Evolutionary conservation across 768 basidiomycete genomes (phyloP).

Genomic region (Wakefieldia striispora): DNA sequence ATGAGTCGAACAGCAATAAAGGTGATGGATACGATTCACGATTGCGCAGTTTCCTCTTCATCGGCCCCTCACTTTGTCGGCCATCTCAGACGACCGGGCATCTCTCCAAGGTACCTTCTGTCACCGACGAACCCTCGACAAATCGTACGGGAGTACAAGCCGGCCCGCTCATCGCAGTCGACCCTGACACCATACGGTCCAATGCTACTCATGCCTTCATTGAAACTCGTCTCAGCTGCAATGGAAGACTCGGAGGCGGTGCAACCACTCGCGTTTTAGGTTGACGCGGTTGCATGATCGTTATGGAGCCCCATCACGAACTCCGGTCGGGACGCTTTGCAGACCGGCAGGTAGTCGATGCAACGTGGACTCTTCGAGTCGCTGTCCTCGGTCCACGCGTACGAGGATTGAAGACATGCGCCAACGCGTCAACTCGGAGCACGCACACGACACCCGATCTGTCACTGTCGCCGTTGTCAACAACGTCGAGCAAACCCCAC

Average conservation of each 20-base stretch:
- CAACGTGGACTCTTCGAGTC: no score
- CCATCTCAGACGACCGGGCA: no score
- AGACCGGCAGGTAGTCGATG: no score
- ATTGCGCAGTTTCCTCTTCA: not conserved
- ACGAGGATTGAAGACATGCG: no score
- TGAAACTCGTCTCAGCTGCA: not conserved
- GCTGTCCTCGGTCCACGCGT: no score
- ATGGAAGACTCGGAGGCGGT: not conserved
- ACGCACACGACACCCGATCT: not conserved
- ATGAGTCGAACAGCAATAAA: conserved; percentile 17
- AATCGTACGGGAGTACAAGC: no score
- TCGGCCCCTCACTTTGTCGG: not conserved
- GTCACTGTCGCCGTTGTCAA: conserved; percentile 1
- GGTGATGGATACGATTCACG: not conserved
- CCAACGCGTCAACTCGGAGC: no score
- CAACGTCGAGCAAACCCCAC: not conserved
- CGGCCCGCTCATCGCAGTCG: not conserved
- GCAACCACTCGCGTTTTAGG: not conserved
- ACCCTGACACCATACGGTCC: not conserved
- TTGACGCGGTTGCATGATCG: not conserved
- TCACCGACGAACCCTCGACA: no score
- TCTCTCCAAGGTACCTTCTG: no score
- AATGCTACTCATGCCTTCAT: not conserved
- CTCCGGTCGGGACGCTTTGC: not conserved
- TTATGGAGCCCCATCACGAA: not conserved